Conservation (phyloP, 768 basidiomycete species). For the Pulveroboletus sp. region DNA sequence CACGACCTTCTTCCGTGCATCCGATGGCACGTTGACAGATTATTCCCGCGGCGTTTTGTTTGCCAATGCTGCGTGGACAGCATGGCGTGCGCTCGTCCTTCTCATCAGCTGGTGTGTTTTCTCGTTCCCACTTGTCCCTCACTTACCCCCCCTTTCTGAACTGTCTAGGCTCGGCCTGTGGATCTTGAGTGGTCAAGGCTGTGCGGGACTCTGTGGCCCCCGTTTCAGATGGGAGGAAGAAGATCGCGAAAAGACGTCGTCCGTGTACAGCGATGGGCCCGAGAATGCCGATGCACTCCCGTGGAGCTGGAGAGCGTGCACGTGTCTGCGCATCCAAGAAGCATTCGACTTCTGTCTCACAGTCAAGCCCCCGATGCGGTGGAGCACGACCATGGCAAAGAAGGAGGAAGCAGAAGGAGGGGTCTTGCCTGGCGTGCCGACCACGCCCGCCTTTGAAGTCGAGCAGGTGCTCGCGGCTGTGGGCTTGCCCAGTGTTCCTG, state of each 20-base stretch:
- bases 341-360: constrained; percentile 79
- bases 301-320: constrained; percentile 78
- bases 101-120: constrained; percentile 56
- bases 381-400: constrained; percentile 32
- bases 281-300: constrained; percentile 49
- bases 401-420: constrained; percentile 26
- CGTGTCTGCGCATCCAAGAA: constrained; percentile 66
- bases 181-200: constrained; percentile 70
- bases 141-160: neutral
- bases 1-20: constrained; percentile 63
- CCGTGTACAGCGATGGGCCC: constrained; percentile 43
- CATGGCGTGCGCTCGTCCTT: constrained; percentile 67
- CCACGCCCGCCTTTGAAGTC: constrained; percentile 41
- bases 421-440: constrained; percentile 26
- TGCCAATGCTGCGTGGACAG: constrained; percentile 78
- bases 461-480: constrained; percentile 56
- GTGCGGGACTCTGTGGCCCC: constrained; percentile 81
- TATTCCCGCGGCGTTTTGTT: constrained; percentile 79
- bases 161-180: constrained; percentile 65
- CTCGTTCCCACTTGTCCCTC: neutral
- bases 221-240: constrained; percentile 83
- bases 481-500: constrained; percentile 45
- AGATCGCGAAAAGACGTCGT: constrained; percentile 55
- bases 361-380: constrained; percentile 32
- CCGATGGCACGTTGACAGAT: constrained; percentile 60